phyloP scores from a whole-genome alignment of 1,284 basidiomycete species.

The Ceratobasidium sp. region DNA sequence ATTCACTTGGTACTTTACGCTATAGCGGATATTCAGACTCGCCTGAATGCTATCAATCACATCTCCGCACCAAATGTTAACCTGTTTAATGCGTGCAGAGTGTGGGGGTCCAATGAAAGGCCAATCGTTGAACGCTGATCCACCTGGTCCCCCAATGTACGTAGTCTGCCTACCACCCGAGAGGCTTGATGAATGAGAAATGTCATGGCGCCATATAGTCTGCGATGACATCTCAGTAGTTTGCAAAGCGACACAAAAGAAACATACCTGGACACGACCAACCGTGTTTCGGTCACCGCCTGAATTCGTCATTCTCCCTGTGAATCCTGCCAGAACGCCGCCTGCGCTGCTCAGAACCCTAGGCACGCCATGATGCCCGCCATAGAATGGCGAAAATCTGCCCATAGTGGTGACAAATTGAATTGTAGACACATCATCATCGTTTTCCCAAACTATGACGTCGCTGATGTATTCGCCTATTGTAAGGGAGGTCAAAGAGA shows the following conservation, averaged over 20 bases:
- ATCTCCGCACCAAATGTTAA: background rate
- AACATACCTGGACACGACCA: background rate
- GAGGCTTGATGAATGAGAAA: background rate
- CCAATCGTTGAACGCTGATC: conserved; percentile 6
- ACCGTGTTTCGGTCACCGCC: background rate
- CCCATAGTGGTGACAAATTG: conserved; percentile 27
- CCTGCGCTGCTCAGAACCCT: conserved; percentile 2
- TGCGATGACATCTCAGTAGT: background rate
- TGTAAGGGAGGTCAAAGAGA: background rate
- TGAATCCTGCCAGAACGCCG: conserved; percentile 4
- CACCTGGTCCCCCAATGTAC: background rate
- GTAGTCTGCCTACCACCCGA: background rate
- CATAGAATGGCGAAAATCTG: background rate
- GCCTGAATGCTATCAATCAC: background rate
- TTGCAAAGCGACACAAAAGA: background rate
- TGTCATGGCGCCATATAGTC: conserved; percentile 24
- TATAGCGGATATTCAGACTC: too few relatives aligned
- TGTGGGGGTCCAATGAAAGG: background rate
- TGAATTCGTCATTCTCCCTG: background rate
- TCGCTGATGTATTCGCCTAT: conserved; percentile 39
- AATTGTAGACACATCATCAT: background rate
- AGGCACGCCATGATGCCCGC: background rate
- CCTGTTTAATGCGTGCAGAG: background rate
- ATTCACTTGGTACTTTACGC: too few relatives aligned
- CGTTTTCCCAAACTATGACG: background rate